A percentile compares a stretch with the other conserved stretches of the same genome.
Evolutionary conservation across 177 flowering plant genomes (phyloP).

Genomic region (Vitis hybrid): DNA sequence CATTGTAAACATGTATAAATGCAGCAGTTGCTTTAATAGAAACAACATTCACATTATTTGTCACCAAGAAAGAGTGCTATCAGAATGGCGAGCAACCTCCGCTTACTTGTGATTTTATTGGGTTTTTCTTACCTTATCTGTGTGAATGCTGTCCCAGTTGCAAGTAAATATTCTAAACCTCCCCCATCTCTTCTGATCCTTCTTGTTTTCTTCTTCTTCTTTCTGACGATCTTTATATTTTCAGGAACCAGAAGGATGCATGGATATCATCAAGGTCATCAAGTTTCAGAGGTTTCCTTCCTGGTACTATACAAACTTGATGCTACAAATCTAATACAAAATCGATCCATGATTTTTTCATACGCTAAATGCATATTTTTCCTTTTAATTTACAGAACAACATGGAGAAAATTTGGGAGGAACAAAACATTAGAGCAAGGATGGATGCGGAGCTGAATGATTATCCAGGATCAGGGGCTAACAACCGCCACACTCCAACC

Average conservation of each 20-base stretch:
- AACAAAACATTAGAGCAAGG: slow-evolving; percentile 24
- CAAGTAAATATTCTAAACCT: slow-evolving; percentile 38
- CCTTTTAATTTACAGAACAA: slow-evolving; percentile 15
- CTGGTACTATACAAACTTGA: slow-evolving; percentile 20
- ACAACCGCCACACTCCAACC: slow-evolving; percentile 69
- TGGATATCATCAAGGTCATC: slow-evolving; percentile 16
- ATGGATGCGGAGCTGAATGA: slow-evolving; percentile 55
- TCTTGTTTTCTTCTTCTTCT: neutral
- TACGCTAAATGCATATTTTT: neutral
- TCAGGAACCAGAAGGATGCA: slow-evolving; percentile 39
- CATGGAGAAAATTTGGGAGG: slow-evolving; percentile 20
- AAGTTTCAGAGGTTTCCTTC: slow-evolving; percentile 15
- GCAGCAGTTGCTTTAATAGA: neutral
- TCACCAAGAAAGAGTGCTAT: slow-evolving; percentile 1
- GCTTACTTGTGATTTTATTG: slow-evolving; percentile 35
- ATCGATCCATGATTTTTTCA: neutral
- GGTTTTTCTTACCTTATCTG: slow-evolving; percentile 36
- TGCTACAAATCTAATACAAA: neutral
- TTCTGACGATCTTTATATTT: slow-evolving; percentile 1
- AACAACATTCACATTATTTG: neutral
- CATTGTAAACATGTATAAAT: slow-evolving; percentile 16
- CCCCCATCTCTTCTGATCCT: neutral
- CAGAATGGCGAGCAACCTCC: slow-evolving; percentile 35
- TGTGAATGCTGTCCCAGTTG: slow-evolving; percentile 48
- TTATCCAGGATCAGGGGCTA: slow-evolving; percentile 75